Evolutionary conservation across 352 stramenopile species (phyloP).

Genomic region (Phytophthora fragariaefolia): DNA sequence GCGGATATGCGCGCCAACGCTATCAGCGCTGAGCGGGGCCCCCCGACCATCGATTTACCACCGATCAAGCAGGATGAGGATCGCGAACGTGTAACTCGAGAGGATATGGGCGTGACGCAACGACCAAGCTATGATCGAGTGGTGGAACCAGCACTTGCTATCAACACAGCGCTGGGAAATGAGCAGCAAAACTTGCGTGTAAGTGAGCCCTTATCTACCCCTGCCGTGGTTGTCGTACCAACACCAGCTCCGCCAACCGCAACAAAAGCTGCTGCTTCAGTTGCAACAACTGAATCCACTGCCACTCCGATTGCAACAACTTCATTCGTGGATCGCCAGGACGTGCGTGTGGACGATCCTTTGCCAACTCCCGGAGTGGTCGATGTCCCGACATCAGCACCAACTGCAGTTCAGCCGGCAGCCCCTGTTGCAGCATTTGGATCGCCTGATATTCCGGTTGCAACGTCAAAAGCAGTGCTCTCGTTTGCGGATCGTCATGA

Average conservation of each 20-base stretch:
- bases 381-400: no score
- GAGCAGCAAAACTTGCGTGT: slow-evolving; percentile 24
- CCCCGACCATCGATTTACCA: slow-evolving; percentile 6
- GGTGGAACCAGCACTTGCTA: neutral
- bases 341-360: no score
- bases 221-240: slow-evolving; percentile 10
- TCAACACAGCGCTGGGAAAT: neutral
- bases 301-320: neutral
- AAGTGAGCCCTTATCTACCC: slow-evolving; percentile 14
- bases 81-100: slow-evolving; percentile 4
- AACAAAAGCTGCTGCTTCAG: neutral
- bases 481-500: slow-evolving; percentile 52
- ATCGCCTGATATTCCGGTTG: slow-evolving; percentile 5
- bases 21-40: slow-evolving; percentile 21
- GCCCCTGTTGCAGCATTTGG: no score
- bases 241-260: neutral
- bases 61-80: slow-evolving; percentile 7
- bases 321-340: slow-evolving; percentile 48
- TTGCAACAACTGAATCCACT: slow-evolving; percentile 1
- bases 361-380: no score
- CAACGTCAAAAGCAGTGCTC: neutral
- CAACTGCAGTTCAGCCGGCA: no score
- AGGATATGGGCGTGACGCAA: neutral
- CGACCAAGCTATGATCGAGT: neutral
- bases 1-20: slow-evolving; percentile 37